Base-by-base conservation (phyloP, 441 rosid species). In the Macaranga tanarius region DNA sequence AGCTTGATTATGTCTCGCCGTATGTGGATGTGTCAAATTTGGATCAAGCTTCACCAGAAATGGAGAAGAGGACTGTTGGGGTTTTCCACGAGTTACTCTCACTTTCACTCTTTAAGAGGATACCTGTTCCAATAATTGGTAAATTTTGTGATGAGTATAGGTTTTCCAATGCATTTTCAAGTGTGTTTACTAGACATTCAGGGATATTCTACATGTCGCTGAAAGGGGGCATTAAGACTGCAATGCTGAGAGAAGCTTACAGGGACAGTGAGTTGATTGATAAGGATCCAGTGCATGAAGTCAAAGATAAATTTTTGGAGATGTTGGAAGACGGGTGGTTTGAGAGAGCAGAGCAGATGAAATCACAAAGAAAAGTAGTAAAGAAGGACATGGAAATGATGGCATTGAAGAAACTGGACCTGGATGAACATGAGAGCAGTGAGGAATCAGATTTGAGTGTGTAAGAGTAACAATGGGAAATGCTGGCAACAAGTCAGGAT, bases 41-140 rank as follows among this genome's bases (percentile, higher is more conserved):
- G 77, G 86, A 89, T 65, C 97, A 87, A 82, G 80, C 95, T 52
- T 91, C 93, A 0, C 75, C 64, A 3, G 92, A 95, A 77, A 88
- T 92, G 96, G 99, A 95, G 91, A 95, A 90, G 84, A 80, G 99
- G 82, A 84, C 82, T 2, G 93, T 87, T 64, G 99, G 88, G 54
- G 86, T 92, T 70, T 76, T 92, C 8, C 97, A 92, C 16, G 99
- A 95, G 72, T 65, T 95, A 86, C 76, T 95, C 2, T 91, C 97
- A 15, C 92, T 95, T 42, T 92, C 97, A 0, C 42, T 91, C 58
- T 74, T 73, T 66, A 92, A 92, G 87, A 84, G 97, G 84, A 75
- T 92, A 62, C 90, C 94, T 0, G 94, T 92, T 70, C 91, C 93
- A 16, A 92, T 90, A 62, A 69, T 95, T 72, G 97, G 97, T 45